Evolutionary conservation across 768 basidiomycete species (phyloP).

Genomic region (Xerocomellus chrysenteron): DNA sequence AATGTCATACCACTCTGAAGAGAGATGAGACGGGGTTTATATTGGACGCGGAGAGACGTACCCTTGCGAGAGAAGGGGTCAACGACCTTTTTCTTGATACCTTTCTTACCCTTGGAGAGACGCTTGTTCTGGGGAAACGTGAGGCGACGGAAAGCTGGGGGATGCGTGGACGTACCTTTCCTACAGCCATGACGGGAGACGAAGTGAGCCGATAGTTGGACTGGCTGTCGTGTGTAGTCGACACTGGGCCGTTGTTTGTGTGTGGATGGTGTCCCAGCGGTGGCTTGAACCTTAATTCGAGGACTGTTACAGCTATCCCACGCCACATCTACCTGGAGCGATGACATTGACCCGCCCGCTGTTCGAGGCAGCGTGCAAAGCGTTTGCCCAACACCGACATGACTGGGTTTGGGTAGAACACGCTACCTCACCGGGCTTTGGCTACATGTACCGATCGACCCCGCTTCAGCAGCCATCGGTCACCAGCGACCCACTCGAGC

Average conservation of each 20-base stretch:
- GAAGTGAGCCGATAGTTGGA: constrained; percentile 46
- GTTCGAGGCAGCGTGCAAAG: constrained; percentile 61
- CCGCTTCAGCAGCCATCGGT: constrained; percentile 17
- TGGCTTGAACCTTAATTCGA: constrained; percentile 64
- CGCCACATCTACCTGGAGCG: constrained; percentile 28
- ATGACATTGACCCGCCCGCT: constrained; percentile 48
- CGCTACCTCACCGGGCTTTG: constrained; percentile 44
- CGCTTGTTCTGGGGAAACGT: constrained; percentile 79
- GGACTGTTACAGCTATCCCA: constrained; percentile 43
- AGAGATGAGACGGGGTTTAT: background rate
- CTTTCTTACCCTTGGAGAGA: constrained; percentile 97
- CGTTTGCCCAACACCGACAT: constrained; percentile 40
- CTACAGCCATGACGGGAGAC: constrained; percentile 75
- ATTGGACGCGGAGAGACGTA: constrained; percentile 33
- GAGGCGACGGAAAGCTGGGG: background rate
- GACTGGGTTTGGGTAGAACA: constrained; percentile 68
- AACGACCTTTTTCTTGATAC: constrained; percentile 99
- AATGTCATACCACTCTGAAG: constrained; percentile 97
- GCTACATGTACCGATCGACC: constrained; percentile 46
- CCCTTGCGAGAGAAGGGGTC: constrained; percentile 99
- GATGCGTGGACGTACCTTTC: constrained; percentile 58
- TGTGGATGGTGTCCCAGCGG: constrained; percentile 23
- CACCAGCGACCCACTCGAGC: constrained; percentile 17
- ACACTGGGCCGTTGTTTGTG: constrained; percentile 13
- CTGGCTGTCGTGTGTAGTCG: constrained; percentile 40